Conservation (phyloP, 345 rosid genomes). For the Aethionema arabicum region DNA sequence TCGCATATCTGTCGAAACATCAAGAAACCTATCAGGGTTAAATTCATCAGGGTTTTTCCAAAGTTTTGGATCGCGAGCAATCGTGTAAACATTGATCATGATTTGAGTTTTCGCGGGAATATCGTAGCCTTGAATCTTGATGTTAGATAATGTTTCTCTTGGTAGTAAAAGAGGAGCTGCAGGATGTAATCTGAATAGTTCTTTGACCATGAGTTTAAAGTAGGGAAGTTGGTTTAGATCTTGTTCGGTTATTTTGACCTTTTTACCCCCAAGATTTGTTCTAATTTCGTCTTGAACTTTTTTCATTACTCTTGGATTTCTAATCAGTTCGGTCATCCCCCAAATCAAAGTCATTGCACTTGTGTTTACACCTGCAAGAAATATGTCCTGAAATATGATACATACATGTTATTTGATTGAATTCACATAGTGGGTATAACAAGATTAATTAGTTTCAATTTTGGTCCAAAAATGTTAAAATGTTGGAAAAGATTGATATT, state of each 20-base stretch:
- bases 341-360: slow-evolving; percentile 53
- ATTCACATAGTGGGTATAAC: no score
- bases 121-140: slow-evolving; percentile 42
- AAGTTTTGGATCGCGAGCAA: slow-evolving; percentile 46
- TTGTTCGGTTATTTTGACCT: slow-evolving; percentile 45
- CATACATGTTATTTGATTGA: no score
- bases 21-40: slow-evolving; percentile 54
- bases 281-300: slow-evolving; percentile 60
- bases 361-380: slow-evolving; percentile 63
- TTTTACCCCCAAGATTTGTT: slow-evolving; percentile 42
- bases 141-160: slow-evolving; percentile 46
- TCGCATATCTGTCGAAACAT: slow-evolving; percentile 42
- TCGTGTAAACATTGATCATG: slow-evolving; percentile 48
- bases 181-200: slow-evolving; percentile 68
- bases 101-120: slow-evolving; percentile 50
- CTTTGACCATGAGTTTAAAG: slow-evolving; percentile 59
- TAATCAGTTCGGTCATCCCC: slow-evolving; percentile 65
- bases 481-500: no score
- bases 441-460: no score
- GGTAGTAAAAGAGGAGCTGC: slow-evolving; percentile 49
- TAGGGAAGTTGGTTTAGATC: slow-evolving; percentile 56
- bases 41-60: slow-evolving; percentile 55
- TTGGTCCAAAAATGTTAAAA: no score
- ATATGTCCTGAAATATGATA: slow-evolving; percentile 48
- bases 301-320: slow-evolving; percentile 56